Evolutionary conservation across 1,139 yeast genomes (phyloP).

Genomic region (Yamadazyma jaroonii): DNA sequence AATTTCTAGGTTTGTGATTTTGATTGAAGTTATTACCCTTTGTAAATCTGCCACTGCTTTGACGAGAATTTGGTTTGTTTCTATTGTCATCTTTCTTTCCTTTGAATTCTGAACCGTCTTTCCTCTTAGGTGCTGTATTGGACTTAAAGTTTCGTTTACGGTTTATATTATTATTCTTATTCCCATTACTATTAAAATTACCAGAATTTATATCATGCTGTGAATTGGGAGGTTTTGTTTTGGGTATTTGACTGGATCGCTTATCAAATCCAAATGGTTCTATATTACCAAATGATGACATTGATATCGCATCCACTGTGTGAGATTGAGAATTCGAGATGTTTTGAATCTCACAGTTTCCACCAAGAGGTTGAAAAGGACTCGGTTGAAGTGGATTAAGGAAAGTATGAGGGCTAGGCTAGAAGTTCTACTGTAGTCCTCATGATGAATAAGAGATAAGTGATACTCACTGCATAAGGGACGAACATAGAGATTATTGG

Average conservation of each 20-base stretch:
- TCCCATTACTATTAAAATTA: background rate
- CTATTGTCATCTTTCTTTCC: constrained; percentile 6
- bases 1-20: too few relatives aligned
- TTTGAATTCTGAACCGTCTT: background rate
- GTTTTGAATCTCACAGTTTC: background rate
- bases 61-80: background rate
- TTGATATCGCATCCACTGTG: constrained; percentile 7
- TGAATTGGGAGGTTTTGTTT: constrained; percentile 1
- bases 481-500: too few relatives aligned
- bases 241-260: constrained; percentile 1
- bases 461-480: too few relatives aligned
- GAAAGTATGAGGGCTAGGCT: too few relatives aligned
- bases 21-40: too few relatives aligned
- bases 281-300: constrained; percentile 25
- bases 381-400: too few relatives aligned
- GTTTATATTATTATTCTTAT: background rate
- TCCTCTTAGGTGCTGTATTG: constrained; percentile 1
- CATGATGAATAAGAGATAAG: too few relatives aligned
- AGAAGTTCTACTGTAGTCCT: too few relatives aligned
- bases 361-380: too few relatives aligned
- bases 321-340: constrained; percentile 1
- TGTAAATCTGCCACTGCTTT: too few relatives aligned
- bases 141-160: background rate
- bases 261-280: constrained; percentile 6
- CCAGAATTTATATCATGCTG: background rate